Base-by-base conservation (phyloP, 2,329 filamentous ascomycete genomes). In the Fusarium pseudograminearum region DNA sequence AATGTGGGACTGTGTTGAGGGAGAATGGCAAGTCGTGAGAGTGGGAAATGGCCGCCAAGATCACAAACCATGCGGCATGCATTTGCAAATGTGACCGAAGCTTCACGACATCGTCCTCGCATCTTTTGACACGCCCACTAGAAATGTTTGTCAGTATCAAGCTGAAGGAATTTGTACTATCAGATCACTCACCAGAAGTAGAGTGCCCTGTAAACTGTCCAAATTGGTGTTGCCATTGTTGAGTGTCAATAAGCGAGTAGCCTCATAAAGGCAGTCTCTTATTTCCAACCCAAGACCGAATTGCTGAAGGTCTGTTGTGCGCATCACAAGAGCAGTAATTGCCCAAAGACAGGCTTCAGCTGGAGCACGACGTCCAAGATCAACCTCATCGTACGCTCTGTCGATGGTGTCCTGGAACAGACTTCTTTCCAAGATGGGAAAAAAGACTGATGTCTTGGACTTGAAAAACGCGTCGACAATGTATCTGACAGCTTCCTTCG, bases 61-160 rank as follows among this genome's bases (percentile, higher is more conserved):
- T 68, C 65, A 5, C 65, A 68, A 7, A 68, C 65, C 65, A 68
- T 68, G 11, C 65, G 65, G 16, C 65, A 68, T 9, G 65, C 65
- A 7, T 41, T 60, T 12, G 53, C 33, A 1, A 68, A 68, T 1
- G 45, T 69, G 5, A 68, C 36, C 1, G 65, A 64, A 24, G 65
- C 65, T 14, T 68, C 65, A 4, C 59, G 59, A 0, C 65, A 68
- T 18, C 55, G 34, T 1, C 65, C 65, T 61, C 44, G 28, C 14
- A 51, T 65, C 2, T 68, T 69, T 22, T 69, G 59, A 28, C 42
- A 60, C 0, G 65, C 45, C 65, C 65, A 68, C 65, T 68, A 1
- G 7, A 0, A 5, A 0, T 0, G 4, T 65, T 1, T 65, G 65
- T 68, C 2, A 69, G 65, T 11, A 5, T 22, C 18, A 9, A 0